Percentiles rank a stretch among this genome's conserved stretches.
Evolutionary conservation across 331 rosid genomes (phyloP).

Genomic region (Acacia concinna): DNA sequence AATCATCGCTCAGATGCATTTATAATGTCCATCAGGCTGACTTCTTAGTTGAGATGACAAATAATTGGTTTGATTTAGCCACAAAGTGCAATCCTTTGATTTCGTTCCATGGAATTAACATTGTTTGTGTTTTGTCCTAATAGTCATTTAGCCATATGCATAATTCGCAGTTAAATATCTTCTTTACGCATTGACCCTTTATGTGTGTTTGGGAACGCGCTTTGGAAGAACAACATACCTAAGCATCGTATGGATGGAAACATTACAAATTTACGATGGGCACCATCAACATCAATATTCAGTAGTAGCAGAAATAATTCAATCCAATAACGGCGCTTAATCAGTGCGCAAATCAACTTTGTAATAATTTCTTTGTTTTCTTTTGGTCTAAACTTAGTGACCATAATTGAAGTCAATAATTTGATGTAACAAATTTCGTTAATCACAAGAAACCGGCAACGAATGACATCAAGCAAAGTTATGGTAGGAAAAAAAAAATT

Average conservation of each 20-base stretch:
- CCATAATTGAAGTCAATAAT: not conserved
- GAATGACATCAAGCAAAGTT: not conserved
- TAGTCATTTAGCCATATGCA: not conserved
- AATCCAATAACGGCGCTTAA: not conserved
- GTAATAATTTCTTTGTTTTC: not conserved
- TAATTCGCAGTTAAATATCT: not conserved
- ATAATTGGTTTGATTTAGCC: not conserved
- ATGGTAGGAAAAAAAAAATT: not conserved
- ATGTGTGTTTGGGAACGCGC: not conserved
- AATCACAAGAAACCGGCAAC: not conserved
- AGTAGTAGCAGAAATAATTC: not conserved
- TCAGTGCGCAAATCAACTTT: not conserved
- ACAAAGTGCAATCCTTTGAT: not conserved
- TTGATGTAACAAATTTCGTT: not conserved
- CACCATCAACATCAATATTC: slow-evolving; percentile 23
- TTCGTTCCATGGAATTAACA: not conserved
- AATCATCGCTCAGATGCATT: not conserved
- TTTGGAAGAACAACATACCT: not conserved
- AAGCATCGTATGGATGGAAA: not conserved
- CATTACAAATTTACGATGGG: not conserved
- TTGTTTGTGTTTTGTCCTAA: not conserved
- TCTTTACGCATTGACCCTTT: not conserved
- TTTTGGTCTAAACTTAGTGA: not conserved
- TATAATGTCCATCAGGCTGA: slow-evolving; percentile 1
- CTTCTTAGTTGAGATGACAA: not conserved